Percentiles rank a stretch among this genome's conserved stretches.
These are phyloP conservation scores for Fraxinus cuspidata DNA, from an alignment of 257 asterid species.

Conservation along the genomic window DNA sequence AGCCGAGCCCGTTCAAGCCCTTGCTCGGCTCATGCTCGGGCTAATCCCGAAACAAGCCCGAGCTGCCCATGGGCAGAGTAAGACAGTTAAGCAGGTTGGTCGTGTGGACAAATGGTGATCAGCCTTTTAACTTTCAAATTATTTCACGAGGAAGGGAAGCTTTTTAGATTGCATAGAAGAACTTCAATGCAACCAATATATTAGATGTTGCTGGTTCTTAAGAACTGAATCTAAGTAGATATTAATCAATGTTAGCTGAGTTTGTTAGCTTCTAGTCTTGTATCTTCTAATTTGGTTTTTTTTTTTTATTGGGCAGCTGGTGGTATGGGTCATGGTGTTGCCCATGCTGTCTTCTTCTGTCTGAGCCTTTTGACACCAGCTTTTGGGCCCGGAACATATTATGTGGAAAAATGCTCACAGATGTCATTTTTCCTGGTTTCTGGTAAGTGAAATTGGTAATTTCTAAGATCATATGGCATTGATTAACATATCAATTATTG, in stretches of 20 bases:
- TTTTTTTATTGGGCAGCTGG: conserved; percentile 60
- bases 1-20: too few relatives aligned
- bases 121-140: neutral
- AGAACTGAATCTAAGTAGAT: neutral
- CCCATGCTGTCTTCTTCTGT: conserved; percentile 97
- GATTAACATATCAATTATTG: neutral
- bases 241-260: neutral
- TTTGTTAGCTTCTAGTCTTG: neutral
- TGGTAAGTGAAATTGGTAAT: conserved; percentile 47
- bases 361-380: conserved; percentile 94
- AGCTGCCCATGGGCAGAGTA: too few relatives aligned
- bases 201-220: conserved; percentile 1
- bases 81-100: neutral
- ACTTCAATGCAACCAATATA: neutral
- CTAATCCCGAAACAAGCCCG: too few relatives aligned
- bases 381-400: conserved; percentile 94
- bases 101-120: neutral
- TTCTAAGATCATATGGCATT: conserved; percentile 3
- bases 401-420: conserved; percentile 83
- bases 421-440: conserved; percentile 90
- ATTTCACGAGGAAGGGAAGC: neutral
- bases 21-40: too few relatives aligned
- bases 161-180: neutral
- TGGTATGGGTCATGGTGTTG: conserved; percentile 99
- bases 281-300: conserved; percentile 20